Base-by-base conservation (phyloP, 208 protist genomes). In the Trypanosoma cruzi region DNA sequence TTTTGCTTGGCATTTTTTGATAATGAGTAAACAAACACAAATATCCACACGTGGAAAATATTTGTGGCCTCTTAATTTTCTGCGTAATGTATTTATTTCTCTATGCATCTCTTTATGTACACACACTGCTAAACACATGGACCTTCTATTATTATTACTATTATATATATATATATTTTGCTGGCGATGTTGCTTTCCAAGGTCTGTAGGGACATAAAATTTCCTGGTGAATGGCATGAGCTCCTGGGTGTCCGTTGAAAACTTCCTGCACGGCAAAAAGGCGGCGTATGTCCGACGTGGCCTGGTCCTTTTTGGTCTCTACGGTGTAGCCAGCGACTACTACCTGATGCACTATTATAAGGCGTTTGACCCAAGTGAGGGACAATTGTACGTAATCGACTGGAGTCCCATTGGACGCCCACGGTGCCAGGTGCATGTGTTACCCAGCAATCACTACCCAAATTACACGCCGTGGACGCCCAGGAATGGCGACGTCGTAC, bases 401-500 rank as follows among this genome's bases (percentile, higher is more conserved):
- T 92, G 88, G 67, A 91, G 81, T 62, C 73, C 79, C n/a, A 93
- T 96, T 57, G 80, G 78, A 13, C 82, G 85, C 18, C 86, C 81
- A 36, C 79, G 88, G 13, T 90, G 84, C 42, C 79, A 86, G 44
- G 80, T 96, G 82, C 75, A 91, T 18, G 53, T 93, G 20, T 77
- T 94, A 28, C 91, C 91, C 1, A 92, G 82, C 71, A 89, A 84
- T 62, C 73, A 90, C 71, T 94, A 89, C 77, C 82, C 87, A 14
- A 90, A 92, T 63, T 96, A 93, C 64, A 92, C 80, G 31, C 88
- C 88, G 31, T 96, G 90, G 88, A 93, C 86, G 11, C 91, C 91
- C 6, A 60, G 64, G 44, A 96, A 96, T 55, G 91, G 91, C 11
- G 86, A 89, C 44, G 81, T 96, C 7, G 85, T 96, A 31, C 53